Evolutionary conservation across 495 filamentous ascomycete genomes (phyloP).

Genomic region (Darksidea phi): DNA sequence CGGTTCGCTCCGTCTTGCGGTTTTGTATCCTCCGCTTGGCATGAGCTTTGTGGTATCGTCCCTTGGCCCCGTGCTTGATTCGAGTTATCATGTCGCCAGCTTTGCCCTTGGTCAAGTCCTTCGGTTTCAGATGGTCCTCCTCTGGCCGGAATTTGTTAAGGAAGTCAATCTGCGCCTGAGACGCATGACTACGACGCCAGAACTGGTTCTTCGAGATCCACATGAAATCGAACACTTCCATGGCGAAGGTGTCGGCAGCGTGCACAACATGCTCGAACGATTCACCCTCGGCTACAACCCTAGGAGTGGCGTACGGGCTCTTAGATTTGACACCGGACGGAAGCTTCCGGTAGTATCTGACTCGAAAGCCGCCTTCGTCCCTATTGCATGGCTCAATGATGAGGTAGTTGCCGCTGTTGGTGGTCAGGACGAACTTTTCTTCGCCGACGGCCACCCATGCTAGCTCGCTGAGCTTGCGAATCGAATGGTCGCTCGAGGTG

Average conservation of each 20-base stretch:
- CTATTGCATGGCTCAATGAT: constrained; percentile 53
- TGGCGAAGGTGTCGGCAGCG: constrained; percentile 78
- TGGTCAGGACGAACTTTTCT: constrained; percentile 64
- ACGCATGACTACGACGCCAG: constrained; percentile 70
- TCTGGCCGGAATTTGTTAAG: constrained; percentile 65
- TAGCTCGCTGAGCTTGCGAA: constrained; percentile 68
- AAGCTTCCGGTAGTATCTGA: constrained; percentile 38
- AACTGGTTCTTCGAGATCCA: constrained; percentile 57
- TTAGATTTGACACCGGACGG: constrained; percentile 36
- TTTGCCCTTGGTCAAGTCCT: constrained; percentile 70
- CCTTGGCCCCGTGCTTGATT: constrained; percentile 75
- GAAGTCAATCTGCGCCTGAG: constrained; percentile 65
- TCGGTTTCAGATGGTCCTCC: constrained; percentile 53
- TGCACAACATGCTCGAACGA: constrained; percentile 72
- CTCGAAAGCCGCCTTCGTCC: constrained; percentile 21
- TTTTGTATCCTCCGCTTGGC: constrained; percentile 50
- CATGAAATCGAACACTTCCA: constrained; percentile 56
- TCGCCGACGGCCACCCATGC: constrained; percentile 76
- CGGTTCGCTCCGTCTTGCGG: constrained; percentile 7
- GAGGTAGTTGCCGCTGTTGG: constrained; percentile 56
- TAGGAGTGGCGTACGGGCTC: constrained; percentile 63
- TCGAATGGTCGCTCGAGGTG: constrained; percentile 69
- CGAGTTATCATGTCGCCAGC: constrained; percentile 94
- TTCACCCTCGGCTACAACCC: constrained; percentile 57
- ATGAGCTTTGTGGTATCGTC: constrained; percentile 58